These are phyloP conservation scores for Sapria himalayana DNA, from an alignment of 345 rosid species.

Conservation along the genomic window DNA sequence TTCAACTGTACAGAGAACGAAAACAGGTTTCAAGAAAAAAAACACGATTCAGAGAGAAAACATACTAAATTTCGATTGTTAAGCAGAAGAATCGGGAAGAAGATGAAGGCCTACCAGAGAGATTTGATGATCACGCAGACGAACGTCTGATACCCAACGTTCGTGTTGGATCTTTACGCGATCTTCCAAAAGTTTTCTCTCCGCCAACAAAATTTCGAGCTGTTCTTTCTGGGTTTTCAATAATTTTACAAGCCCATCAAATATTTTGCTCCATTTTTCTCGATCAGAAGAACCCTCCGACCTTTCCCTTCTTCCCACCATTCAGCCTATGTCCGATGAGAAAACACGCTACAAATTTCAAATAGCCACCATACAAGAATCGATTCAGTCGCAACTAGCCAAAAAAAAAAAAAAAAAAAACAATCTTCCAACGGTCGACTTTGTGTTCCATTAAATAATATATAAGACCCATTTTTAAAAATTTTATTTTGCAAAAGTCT, in stretches of 20 bases:
- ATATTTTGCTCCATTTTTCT: constrained; percentile 37
- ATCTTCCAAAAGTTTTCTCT: constrained; percentile 40
- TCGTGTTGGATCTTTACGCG: constrained; percentile 22
- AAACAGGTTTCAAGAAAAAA: background rate
- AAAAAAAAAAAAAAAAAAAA: too few species aligned
- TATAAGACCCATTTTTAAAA: constrained; percentile 13
- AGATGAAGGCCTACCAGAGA: constrained; percentile 17
- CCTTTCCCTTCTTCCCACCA: constrained; percentile 12
- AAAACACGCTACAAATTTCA: too few species aligned
- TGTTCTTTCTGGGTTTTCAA: constrained; percentile 41
- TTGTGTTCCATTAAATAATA: too few species aligned
- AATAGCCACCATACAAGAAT: too few species aligned
- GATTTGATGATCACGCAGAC: constrained; percentile 23
- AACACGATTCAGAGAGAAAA: constrained; percentile 1
- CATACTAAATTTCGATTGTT: constrained; percentile 1
- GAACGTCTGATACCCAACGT: constrained; percentile 28
- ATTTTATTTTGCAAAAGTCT: too few species aligned
- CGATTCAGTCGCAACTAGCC: too few species aligned
- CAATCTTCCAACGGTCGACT: constrained; percentile 8
- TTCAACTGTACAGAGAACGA: constrained; percentile 20
- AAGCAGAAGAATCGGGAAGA: too few species aligned
- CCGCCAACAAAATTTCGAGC: constrained; percentile 32
- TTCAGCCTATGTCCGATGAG: too few species aligned
- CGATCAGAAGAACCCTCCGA: constrained; percentile 19
- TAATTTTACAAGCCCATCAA: constrained; percentile 25